Evolutionary conservation across 2,329 filamentous ascomycete genomes (phyloP), one percentile per base, ranked within the genome.

Genomic region (Colletotrichum cuscutae): DNA sequence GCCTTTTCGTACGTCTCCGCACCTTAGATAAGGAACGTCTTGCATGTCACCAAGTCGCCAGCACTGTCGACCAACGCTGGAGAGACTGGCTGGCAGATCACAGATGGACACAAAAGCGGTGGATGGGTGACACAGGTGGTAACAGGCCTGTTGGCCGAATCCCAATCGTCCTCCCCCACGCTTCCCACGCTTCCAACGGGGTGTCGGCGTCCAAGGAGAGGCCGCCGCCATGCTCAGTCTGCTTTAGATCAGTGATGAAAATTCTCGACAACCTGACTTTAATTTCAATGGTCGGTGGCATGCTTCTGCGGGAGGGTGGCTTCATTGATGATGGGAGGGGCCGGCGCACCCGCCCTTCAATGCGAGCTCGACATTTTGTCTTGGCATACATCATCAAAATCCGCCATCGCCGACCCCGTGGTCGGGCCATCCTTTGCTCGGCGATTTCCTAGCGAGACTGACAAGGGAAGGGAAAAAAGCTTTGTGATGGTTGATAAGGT

Each of bases 301-400:
- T 22, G 35, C 49, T 32, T 37, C 35, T 60, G 61, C 53, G 22
- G 32, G 68, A 32, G 63, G 56, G 46, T 71, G 57, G 28, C 35
- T 37, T 57, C 35, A 37, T 64, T 54, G 28, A n/a, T 30, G 9
- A 28, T 19, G 32, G 67, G 63, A 62, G 68, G 56, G 64, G 68
- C 64, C 64, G 64, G 64, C 22, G 35, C 64, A 52, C 24, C 68
- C 68, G 68, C 58, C 49, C 37, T 37, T 42, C 62, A 70, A 62
- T 57, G 35, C 49, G 19, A 24, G 19, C 42, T 54, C 13, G 62
- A 66, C 8, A 28, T 61, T 53, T 52, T 32, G 58, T 58, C 69
- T 71, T 71, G 69, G 69, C 69, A 30, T 62, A 58, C 65, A 68
- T 71, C 69, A 68, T 68, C 52, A 68, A 19, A 49, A n/a, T 61